Base-by-base conservation (phyloP, 2,329 filamentous ascomycete genomes). In the Phoma herbarum region DNA sequence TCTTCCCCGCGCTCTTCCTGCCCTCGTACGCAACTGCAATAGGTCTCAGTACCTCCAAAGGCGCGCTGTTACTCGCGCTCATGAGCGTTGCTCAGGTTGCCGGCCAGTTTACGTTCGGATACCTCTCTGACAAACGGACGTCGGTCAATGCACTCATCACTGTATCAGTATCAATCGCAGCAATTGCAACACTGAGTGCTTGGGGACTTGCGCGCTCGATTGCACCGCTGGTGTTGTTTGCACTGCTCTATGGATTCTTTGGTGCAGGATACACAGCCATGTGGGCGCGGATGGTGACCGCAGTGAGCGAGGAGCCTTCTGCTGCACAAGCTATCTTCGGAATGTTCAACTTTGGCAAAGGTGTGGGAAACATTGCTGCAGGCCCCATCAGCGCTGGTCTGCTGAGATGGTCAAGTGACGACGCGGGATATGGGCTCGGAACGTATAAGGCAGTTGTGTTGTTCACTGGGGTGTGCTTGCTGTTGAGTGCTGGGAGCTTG, bases 341-440 rank as follows among this genome's bases (percentile, higher is more conserved):
- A 0, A 66, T 81, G 9, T 73, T 84, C 51, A 75, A 76, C 23
- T 76, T 77, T 11, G 81, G 81, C 0, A 79, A 80, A 35, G 82
- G 82, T 0, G 74, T 84, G 43, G 82, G 82, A 0, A 80, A 79
- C 64, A 74, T 84, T 6, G 72, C 80, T 1, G 77, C 76, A 43
- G 82, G 82, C 2, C 82, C 82, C 0, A 66, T 84, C 49, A 82
- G 81, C 52, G 81, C 60, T 67, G 69, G 33, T 48, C 79, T 60
- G 50, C 77, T 49, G 58, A 60, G 20, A 41, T 39, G 42, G 48
- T 52, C 50, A 64, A 47, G n/a, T 20, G 37, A 20, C 3, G 33
- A 51, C 14, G 47, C 3, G 49, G 9, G 52, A 1, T 66, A 67
- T 37, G 62, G 57, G 11, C 22, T 59, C 11, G 64, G 62, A 8